These are phyloP conservation scores for Auriscalpium orientale DNA, from an alignment of 768 basidiomycete genomes.

Conservation along the genomic window DNA sequence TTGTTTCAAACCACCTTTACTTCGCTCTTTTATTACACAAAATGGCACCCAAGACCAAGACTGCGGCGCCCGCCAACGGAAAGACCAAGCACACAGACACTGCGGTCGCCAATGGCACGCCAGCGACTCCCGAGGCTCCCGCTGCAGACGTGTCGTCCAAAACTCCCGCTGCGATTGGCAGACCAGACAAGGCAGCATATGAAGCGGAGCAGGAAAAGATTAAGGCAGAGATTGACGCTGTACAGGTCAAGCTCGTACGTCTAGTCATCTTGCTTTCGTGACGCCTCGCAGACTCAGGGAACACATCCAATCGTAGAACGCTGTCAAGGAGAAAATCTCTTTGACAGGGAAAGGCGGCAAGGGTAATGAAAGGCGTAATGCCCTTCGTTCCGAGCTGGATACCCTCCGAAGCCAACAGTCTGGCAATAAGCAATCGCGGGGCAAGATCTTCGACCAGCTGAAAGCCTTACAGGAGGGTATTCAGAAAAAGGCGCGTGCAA, in stretches of 20 bases:
- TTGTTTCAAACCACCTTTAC: no score
- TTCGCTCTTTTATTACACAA: slow-evolving; percentile 17
- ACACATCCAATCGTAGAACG: slow-evolving; percentile 35
- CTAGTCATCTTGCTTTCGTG: background rate
- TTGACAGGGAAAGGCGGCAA: slow-evolving; percentile 51
- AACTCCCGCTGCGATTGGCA: slow-evolving; percentile 35
- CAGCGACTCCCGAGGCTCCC: slow-evolving; percentile 39
- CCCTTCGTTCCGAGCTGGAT: slow-evolving; percentile 78
- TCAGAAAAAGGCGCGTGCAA: slow-evolving; percentile 62
- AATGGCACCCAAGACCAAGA: slow-evolving; percentile 49
- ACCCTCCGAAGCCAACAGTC: slow-evolving; percentile 72
- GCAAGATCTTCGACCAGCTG: slow-evolving; percentile 71
- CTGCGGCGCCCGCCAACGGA: slow-evolving; percentile 31
- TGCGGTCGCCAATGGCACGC: slow-evolving; percentile 23
- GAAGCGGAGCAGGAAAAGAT: slow-evolving; percentile 80
- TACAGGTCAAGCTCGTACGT: slow-evolving; percentile 78
- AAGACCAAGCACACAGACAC: slow-evolving; percentile 16
- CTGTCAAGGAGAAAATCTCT: slow-evolving; percentile 70
- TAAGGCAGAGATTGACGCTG: slow-evolving; percentile 74
- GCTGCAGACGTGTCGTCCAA: slow-evolving; percentile 19
- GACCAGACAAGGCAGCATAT: slow-evolving; percentile 80
- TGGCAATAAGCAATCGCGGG: slow-evolving; percentile 58
- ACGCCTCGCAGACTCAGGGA: background rate
- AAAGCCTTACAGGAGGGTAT: slow-evolving; percentile 71
- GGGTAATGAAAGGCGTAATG: slow-evolving; percentile 62